Evolutionary conservation across 768 basidiomycete genomes (phyloP), one percentile per base, ranked within the genome.

Genomic region (Lyophyllum atratum): DNA sequence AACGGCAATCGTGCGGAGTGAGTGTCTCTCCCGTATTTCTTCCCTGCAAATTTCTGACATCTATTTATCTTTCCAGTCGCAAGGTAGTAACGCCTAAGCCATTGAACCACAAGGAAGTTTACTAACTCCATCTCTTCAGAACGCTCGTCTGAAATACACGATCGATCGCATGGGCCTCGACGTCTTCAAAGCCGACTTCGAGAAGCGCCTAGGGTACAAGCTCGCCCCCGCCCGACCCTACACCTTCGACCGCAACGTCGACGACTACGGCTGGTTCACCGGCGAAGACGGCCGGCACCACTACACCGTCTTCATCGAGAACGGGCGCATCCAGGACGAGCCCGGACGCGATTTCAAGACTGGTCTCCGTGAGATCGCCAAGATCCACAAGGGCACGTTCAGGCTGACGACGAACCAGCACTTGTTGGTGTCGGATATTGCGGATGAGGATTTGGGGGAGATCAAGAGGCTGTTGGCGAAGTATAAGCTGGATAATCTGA

Each of bases 321-420:
- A 99, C 66, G 96, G 97, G 19, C 92, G 96, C 21, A 84, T 99
- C n/a, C 88, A 94, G 72, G 95, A 98, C 72, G 93, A 95, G 71
- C 88, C 93, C 12, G 91, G 83, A 21, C 83, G 85, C 52, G 86
- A 92, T 61, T 98, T 93, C 86, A 98, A 98, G 82, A 86, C 90
- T 5, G 95, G 92, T 31, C 76, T 99, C 54, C 81, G 86, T 46
- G 95, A 96, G 74, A 93, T 99, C 59, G 97, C 97, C 45, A 89
- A 90, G 74, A 76, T 94, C 6, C 95, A 96, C 83, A 94, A 93
- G 80, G 97, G 97, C 49, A 79, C 84, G 7, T 98, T 98, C 85
- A 80, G 95, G 50, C 74, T 98, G 64, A 98, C 96, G 4, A 85
- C 94, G 45, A 99, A 99, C 75, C 97, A 99, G 72, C 97, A 98